Base-by-base conservation (phyloP, 106 monocot genomes). In the Vanilla planifolia region DNA sequence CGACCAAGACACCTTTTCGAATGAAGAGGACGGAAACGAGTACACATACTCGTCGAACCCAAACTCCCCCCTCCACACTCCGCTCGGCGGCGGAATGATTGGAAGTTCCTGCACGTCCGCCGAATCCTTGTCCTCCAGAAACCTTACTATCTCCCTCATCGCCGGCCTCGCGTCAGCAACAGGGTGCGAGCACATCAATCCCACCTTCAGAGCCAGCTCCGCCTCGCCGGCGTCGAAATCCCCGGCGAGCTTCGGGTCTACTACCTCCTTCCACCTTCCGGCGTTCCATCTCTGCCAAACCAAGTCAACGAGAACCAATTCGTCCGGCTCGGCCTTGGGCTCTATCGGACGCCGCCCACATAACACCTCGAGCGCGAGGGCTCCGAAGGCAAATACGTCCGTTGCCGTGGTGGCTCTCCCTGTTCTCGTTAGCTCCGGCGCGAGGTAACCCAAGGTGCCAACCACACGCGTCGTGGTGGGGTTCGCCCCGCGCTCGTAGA, bases 391-490 rank as follows among this genome's bases (percentile, higher is more conserved):
- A 22, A 59, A 68, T 1, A 68, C 68, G 44, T 68, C 59, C 15
- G 59, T 60, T 2, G 59, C 34, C 7, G 68, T 59, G 14, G 47
- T 60, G 1, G 59, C 68, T 35, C 48, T 68, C 0, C 68, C 68
- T 3, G 20, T 67, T 0, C 56, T 33, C 8, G 36, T 33, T 21
- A 68, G 24, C 59, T 68, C 68, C 0, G 68, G 68, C 17, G 68
- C 68, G 19, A 68, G 19, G 48, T 68, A 68, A 23, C 68, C 67
- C 19, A 68, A 46, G n/a, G 68, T 68, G 5, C 93, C 93, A 19
- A 93, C 93, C n/a, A 89, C 85, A 6, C 84, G 66, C 25, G 93
- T 93, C 20, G 93, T 93, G 69, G 74, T 75, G 16, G 68, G 68
- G 30, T 48, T 59, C 16, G 68, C 59, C 34, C 68, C 68, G 20